Evolutionary conservation across 495 filamentous ascomycete species (phyloP).

Genomic region (Penicillium antarcticum): DNA sequence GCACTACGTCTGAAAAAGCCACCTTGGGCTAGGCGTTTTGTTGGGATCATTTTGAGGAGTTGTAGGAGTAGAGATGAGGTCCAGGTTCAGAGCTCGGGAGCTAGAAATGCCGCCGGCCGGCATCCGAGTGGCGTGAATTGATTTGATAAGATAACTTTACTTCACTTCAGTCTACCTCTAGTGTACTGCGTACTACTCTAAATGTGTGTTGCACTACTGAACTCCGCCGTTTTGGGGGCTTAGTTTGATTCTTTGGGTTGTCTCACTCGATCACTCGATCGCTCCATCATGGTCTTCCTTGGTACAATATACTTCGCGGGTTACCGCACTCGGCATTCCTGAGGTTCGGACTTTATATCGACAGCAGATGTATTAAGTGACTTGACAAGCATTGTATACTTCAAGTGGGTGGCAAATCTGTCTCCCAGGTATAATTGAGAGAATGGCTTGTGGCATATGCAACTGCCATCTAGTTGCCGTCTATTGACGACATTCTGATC

Average conservation of each 20-base stretch:
- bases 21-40: slow-evolving; percentile 43
- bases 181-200: neutral
- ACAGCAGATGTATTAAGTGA: too few relatives aligned
- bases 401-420: too few relatives aligned
- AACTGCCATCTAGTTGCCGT: neutral
- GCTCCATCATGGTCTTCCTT: neutral
- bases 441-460: too few relatives aligned
- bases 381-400: too few relatives aligned
- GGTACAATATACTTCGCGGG: too few relatives aligned
- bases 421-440: too few relatives aligned
- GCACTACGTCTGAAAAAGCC: slow-evolving; percentile 63
- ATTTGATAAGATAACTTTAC: neutral
- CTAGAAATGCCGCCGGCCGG: neutral
- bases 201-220: neutral
- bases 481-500: slow-evolving; percentile 5
- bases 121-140: slow-evolving; percentile 7
- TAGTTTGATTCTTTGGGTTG: neutral
- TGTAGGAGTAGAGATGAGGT: neutral
- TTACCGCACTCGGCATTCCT: too few relatives aligned
- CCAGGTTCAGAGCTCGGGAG: neutral
- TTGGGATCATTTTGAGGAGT: slow-evolving; percentile 41
- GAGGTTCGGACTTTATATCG: too few relatives aligned
- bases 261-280: neutral
- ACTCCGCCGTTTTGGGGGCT: too few relatives aligned
- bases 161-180: neutral